A percentile compares a stretch with the other conserved stretches of the same genome.
phyloP scores from a whole-genome alignment of 1,139 yeast genomes.

The Kluyveromyces sp. region DNA sequence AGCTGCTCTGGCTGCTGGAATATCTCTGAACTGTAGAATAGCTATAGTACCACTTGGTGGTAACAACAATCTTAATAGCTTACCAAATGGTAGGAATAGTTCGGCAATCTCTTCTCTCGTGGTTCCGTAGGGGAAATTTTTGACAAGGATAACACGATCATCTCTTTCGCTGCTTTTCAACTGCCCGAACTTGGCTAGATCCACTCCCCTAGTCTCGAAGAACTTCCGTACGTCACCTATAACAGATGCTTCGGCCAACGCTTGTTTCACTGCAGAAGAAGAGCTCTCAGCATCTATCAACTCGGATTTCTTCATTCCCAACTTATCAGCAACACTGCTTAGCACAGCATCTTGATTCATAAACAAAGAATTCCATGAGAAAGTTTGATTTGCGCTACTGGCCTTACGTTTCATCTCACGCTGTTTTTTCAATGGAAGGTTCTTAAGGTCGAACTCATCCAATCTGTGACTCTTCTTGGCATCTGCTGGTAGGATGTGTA shows the following conservation, averaged over 20 bases:
- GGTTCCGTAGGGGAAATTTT: conserved; percentile 87
- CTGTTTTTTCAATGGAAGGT: conserved; percentile 88
- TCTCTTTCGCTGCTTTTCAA: conserved; percentile 57
- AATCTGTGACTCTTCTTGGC: conserved; percentile 69
- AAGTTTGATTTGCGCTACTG: conserved; percentile 77
- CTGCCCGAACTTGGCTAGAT: conserved; percentile 58
- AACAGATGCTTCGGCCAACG: conserved; percentile 94
- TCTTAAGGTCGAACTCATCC: conserved; percentile 85
- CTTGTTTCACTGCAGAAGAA: conserved; percentile 92
- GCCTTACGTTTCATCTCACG: conserved; percentile 74
- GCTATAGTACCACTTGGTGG: conserved; percentile 98
- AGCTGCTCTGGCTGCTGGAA: conserved; percentile 82
- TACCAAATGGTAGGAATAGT: conserved; percentile 73
- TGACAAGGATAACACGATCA: conserved; percentile 73
- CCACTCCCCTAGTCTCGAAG: conserved; percentile 81
- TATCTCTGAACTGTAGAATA: conserved; percentile 81
- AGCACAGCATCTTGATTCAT: conserved; percentile 89
- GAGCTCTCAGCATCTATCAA: conserved; percentile 83
- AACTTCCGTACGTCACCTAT: conserved; percentile 84
- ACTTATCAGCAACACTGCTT: conserved; percentile 76
- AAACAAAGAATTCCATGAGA: conserved; percentile 91
- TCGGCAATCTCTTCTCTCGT: conserved; percentile 74
- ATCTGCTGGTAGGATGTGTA: conserved; percentile 84
- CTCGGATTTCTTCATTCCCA: conserved; percentile 79
- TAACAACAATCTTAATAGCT: conserved; percentile 72